Evolutionary conservation across 2,329 filamentous ascomycete species (phyloP).

Genomic region (Exserohilum rostratum): DNA sequence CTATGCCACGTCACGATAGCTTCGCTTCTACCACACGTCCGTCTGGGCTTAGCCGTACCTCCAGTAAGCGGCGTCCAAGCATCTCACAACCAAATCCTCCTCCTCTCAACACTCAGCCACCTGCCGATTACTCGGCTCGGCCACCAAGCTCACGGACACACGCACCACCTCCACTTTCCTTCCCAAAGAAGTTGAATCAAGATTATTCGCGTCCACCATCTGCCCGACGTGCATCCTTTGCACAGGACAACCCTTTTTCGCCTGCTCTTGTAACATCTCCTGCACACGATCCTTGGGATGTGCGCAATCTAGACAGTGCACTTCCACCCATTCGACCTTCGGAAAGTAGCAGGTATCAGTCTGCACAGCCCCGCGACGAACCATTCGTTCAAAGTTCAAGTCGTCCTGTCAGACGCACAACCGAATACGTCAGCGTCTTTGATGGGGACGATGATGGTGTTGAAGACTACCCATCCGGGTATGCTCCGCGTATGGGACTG

Average conservation of each 20-base stretch:
- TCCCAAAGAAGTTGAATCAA: conserved; percentile 23
- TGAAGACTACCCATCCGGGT: conserved; percentile 5
- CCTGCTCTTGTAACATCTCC: conserved; percentile 11
- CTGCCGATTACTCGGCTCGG: conserved; percentile 20
- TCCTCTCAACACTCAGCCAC: conserved; percentile 14
- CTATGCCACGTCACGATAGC: conserved; percentile 30
- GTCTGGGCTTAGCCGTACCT: conserved; percentile 18
- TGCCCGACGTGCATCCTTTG: conserved; percentile 28
- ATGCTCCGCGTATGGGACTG: conserved; percentile 6
- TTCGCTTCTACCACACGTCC: conserved; percentile 24
- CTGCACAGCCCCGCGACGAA: conserved; percentile 22
- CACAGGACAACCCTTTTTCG: conserved; percentile 13
- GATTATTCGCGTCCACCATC: conserved; percentile 24
- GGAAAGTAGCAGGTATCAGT: conserved; percentile 15
- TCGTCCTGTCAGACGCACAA: conserved; percentile 17
- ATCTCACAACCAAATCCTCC: conserved; percentile 33
- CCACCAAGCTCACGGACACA: conserved; percentile 25
- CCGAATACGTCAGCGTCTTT: conserved; percentile 22
- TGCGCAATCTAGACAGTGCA: conserved; percentile 23
- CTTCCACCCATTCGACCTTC: conserved; percentile 22
- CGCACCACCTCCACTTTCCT: conserved; percentile 26
- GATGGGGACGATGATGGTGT: conserved; percentile 15
- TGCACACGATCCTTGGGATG: conserved; percentile 33
- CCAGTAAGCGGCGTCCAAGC: conserved; percentile 29
- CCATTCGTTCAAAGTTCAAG: conserved; percentile 16